phyloP scores from a whole-genome alignment of 2,329 filamentous ascomycete species.

The Aspergillus sp. region DNA sequence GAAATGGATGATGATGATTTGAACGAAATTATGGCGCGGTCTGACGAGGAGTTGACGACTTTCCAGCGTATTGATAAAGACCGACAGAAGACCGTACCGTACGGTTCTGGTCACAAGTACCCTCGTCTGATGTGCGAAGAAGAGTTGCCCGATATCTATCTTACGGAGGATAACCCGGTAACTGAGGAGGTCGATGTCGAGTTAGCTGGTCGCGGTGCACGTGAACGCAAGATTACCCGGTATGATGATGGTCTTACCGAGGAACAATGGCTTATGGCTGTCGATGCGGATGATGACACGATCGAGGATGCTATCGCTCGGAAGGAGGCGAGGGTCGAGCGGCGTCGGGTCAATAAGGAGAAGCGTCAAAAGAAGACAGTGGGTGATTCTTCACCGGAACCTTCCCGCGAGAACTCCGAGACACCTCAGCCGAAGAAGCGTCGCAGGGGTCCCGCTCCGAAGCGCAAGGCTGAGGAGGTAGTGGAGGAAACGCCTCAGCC shows the following conservation, averaged over 20 bases:
- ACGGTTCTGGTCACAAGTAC: constrained; percentile 68
- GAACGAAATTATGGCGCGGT: constrained; percentile 90
- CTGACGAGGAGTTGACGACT: constrained; percentile 70
- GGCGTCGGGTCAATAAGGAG: constrained; percentile 73
- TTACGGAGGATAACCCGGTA: constrained; percentile 80
- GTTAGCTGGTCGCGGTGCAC: constrained; percentile 80
- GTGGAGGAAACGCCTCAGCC: constrained; percentile 74
- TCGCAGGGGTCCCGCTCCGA: constrained; percentile 76
- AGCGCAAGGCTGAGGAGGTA: constrained; percentile 82
- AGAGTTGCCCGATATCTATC: constrained; percentile 91
- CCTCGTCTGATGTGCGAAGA: constrained; percentile 83
- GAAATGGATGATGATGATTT: constrained; percentile 99
- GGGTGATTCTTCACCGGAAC: constrained; percentile 71
- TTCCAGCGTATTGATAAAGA: constrained; percentile 87
- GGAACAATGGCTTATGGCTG: constrained; percentile 97
- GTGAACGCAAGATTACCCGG: constrained; percentile 89
- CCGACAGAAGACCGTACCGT: constrained; percentile 64
- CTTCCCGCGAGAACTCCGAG: constrained; percentile 82
- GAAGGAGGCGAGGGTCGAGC: constrained; percentile 82
- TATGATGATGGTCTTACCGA: constrained; percentile 98
- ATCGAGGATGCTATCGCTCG: constrained; percentile 90
- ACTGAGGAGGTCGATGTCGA: constrained; percentile 75
- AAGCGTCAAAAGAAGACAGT: constrained; percentile 54
- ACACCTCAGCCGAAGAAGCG: constrained; percentile 75
- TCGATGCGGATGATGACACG: constrained; percentile 92